These are phyloP conservation scores for Lipomyces japonicus DNA, from an alignment of 805 yeast species.

Conservation along the genomic window DNA sequence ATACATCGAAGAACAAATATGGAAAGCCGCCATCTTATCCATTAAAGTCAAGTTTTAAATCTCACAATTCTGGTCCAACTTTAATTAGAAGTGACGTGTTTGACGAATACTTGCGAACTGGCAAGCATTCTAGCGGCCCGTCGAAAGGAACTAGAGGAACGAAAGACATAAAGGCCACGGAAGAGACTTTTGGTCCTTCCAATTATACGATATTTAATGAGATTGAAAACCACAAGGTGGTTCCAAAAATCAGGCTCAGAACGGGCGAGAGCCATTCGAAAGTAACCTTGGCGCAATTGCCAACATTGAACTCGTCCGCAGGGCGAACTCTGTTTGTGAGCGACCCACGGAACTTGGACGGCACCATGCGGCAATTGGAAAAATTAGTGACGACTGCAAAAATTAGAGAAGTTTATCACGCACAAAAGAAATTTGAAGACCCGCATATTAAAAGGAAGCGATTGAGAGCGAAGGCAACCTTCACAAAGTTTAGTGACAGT, in stretches of 20 bases:
- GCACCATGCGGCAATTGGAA: background rate
- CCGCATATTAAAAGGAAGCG: slow-evolving; percentile 19
- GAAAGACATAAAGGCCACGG: background rate
- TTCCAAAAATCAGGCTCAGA: background rate
- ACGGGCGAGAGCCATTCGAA: slow-evolving; percentile 1
- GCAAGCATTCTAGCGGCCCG: no score
- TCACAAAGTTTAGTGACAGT: slow-evolving; percentile 4
- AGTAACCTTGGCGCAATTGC: slow-evolving; percentile 14
- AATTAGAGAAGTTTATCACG: background rate
- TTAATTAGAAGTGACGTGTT: background rate
- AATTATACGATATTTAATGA: background rate
- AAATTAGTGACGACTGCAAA: background rate
- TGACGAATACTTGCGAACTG: background rate
- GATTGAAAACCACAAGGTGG: background rate
- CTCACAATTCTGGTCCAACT: background rate
- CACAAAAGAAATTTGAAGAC: slow-evolving; percentile 12
- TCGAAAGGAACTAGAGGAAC: no score
- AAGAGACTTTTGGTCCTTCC: background rate
- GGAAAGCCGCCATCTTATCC: no score
- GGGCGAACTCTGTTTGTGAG: slow-evolving; percentile 14
- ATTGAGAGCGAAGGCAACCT: background rate
- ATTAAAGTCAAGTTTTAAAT: no score
- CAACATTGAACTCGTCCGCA: slow-evolving; percentile 10
- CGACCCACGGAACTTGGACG: background rate
- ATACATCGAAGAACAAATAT: no score